Conservation (phyloP, 2,329 filamentous ascomycete species). For the Neodidymelliopsis sp. region DNA sequence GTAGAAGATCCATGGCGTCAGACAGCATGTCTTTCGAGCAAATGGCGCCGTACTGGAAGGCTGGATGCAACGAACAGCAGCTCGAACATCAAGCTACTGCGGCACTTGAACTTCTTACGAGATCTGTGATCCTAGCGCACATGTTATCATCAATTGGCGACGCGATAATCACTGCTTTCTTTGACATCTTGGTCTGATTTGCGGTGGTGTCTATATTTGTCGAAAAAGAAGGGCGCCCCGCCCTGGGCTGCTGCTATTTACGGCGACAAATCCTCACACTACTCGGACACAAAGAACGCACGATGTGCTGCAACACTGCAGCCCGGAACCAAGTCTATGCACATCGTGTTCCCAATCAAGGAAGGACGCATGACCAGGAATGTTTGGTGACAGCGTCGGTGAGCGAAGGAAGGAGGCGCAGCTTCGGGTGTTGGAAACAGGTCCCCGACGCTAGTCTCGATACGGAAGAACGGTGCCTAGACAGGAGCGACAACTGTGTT, state of each 20-base stretch:
- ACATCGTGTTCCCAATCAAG: background rate
- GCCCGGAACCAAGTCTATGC: background rate
- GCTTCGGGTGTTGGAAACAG: constrained; percentile 2
- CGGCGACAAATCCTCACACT: background rate
- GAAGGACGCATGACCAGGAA: background rate
- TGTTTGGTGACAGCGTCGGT: constrained; percentile 6
- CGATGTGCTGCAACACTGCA: background rate
- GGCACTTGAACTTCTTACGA: too few species aligned
- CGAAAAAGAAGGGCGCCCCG: constrained; percentile 3
- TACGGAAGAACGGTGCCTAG: background rate
- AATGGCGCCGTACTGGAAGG: background rate
- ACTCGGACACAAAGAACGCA: background rate
- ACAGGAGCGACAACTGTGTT: background rate
- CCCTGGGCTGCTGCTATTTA: constrained; percentile 6
- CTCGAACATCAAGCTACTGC: too few species aligned
- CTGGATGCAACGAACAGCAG: too few species aligned
- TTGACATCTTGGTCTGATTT: constrained; percentile 3
- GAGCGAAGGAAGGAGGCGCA: constrained; percentile 17
- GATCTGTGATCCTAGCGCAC: background rate
- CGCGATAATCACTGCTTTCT: background rate
- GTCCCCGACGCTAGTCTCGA: constrained; percentile 1
- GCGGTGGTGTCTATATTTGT: constrained; percentile 10
- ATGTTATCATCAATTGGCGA: too few species aligned
- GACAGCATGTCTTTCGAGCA: constrained; percentile 25
- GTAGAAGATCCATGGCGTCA: constrained; percentile 13